Evolutionary conservation across 2,329 filamentous ascomycete genomes (phyloP), one percentile per base, ranked within the genome.

Genomic region (Elsinoe necatrix): DNA sequence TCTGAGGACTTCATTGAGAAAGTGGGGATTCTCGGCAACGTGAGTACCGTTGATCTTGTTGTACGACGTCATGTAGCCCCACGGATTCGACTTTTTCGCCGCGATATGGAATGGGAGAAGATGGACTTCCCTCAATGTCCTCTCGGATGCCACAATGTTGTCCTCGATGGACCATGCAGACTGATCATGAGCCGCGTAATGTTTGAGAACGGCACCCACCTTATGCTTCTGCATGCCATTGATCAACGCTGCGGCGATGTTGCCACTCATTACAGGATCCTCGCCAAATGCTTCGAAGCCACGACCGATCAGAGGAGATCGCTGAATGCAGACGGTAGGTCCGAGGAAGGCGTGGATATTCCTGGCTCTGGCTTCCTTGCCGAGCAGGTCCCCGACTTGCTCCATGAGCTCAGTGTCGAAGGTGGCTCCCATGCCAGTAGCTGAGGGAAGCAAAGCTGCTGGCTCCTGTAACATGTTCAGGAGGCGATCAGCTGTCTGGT

Each of bases 231-330:
- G 88, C 1, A 89, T 72, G 21, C 85, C 81, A 50, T 73, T 77
- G 42, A 82, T 74, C 56, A 79, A 79, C 27, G 76, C 73, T 62
- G 87, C 83, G 1, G 80, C 82, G 57, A 87, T 78, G 65, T 89
- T 84, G 3, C 85, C 56, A 87, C 87, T 88, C 4, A 95, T 76
- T 9, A 85, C 79, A 0, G 88, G 88, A 62, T 93, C 89, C 68
- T 93, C 89, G 0, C 86, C 89, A 68, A 90, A 93, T 0, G 87
- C 90, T 70, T 95, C 89, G 63, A 93, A 95, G 61, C 90, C 91
- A 59, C 89, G 80, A 16, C 89, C 89, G 16, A 88, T 88, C 0
- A 93, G 77, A 0, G 89, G 89, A 51, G 87, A 87, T n/a, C 89
- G 81, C 65, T 93, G 89, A 76, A 89, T 85, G 72, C 87, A 90